phyloP scores from a whole-genome alignment of 2,329 filamentous ascomycete genomes.

The Escovopsis weberi region DNA sequence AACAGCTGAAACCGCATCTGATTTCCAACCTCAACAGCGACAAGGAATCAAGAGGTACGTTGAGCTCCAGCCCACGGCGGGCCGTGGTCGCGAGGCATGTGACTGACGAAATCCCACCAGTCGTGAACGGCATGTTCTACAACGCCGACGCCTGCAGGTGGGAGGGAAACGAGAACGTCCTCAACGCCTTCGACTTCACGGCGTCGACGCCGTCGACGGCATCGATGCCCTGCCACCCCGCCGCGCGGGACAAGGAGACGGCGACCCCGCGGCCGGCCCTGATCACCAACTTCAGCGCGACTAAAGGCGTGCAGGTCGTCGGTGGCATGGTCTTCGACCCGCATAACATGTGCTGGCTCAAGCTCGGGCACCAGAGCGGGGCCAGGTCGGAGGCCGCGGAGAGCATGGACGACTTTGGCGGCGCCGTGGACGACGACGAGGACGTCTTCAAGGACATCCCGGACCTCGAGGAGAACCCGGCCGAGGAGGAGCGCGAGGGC shows the following conservation, averaged over 20 bases:
- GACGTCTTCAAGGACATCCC: slow-evolving; percentile 93
- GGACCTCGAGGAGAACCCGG: slow-evolving; percentile 61
- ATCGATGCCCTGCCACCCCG: slow-evolving; percentile 19
- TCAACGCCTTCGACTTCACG: slow-evolving; percentile 62
- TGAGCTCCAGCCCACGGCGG: too few species aligned
- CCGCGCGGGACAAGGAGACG: slow-evolving; percentile 41
- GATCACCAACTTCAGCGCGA: slow-evolving; percentile 77
- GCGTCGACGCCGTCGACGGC: slow-evolving; percentile 37
- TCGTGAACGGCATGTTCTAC: slow-evolving; percentile 90
- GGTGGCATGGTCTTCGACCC: slow-evolving; percentile 99
- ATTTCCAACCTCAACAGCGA: slow-evolving; percentile 69
- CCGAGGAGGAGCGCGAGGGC: slow-evolving; percentile 33
- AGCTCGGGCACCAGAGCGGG: slow-evolving; percentile 38
- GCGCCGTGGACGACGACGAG: slow-evolving; percentile 59
- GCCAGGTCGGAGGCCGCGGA: slow-evolving; percentile 36
- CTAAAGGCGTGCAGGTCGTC: slow-evolving; percentile 81
- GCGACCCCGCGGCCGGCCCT: slow-evolving; percentile 57
- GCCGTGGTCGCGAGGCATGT: too few species aligned
- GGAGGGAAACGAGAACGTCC: slow-evolving; percentile 89
- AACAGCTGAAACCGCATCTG: slow-evolving; percentile 67
- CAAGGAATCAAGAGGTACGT: slow-evolving; percentile 63
- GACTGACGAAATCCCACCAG: slow-evolving; percentile 25
- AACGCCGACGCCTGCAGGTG: slow-evolving; percentile 76
- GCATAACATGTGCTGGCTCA: slow-evolving; percentile 94
- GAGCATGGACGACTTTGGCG: slow-evolving; percentile 50